Evolutionary conservation across 164 flowering plant species (phyloP), one percentile per base, ranked within the genome.

Genomic region (Platanus orientalis): DNA sequence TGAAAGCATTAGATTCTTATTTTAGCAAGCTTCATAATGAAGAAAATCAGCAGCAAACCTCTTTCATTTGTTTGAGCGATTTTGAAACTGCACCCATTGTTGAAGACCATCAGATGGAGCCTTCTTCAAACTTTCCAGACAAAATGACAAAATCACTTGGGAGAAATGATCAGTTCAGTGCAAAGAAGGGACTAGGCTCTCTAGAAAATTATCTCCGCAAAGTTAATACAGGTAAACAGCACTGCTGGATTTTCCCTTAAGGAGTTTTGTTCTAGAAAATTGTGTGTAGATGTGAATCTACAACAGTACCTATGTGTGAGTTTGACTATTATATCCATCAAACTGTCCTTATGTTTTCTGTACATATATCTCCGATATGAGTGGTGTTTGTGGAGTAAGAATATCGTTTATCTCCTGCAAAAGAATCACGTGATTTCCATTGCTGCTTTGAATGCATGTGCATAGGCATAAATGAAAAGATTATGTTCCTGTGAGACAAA

Each of bases 1-100:
- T 81, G 58, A 73, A 73, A 52, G 64, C 71, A 24, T 70, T 87
- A 26, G 86, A 79, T 60, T 77, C 82, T 51, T 87, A 81, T 66
- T 74, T 87, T 64, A 61, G 63, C 26, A 81, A 78, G 68, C 79
- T 84, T 28, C 75, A 75, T 29, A 73, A 62, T 36, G 64, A 71
- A 36, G 59, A 25, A 19, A 64, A 51, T 27, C 54, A 51, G 23
- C 54, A 29, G 49, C 50, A 72, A 34, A 28, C 32, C 32, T 47
- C 71, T 27, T 58, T n/a, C 10, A 36, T 17, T 20, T 28, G 50
- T 49, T 36, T 42, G 53, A 56, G 14, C 21, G 40, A 61, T 40
- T 51, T n/a, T 58, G 57, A 47, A 6, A 45, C 27, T 36, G 26
- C 12, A 14, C 16, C 28, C 13, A 29, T 36, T 7, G 29, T 51